A percentile compares a stretch with the other conserved stretches of the same genome.
These are phyloP conservation scores for Botryotinia narcissicola DNA, from an alignment of 2,329 filamentous ascomycete genomes.

Conservation along the genomic window DNA sequence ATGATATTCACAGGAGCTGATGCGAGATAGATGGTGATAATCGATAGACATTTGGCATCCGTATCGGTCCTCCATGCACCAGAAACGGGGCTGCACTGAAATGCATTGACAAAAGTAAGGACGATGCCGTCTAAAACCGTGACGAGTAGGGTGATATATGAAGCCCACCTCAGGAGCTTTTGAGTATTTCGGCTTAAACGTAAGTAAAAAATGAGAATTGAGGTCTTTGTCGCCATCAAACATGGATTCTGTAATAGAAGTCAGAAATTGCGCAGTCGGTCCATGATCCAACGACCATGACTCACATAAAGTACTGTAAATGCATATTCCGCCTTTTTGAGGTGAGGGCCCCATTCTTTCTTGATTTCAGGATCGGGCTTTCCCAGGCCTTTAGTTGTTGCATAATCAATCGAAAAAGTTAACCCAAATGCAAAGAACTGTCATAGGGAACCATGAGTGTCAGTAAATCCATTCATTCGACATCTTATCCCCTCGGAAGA, in stretches of 20 bases:
- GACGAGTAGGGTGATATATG: slow-evolving; percentile 72
- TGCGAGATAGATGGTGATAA: slow-evolving; percentile 64
- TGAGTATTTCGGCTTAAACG: slow-evolving; percentile 76
- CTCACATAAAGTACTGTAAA: slow-evolving; percentile 63
- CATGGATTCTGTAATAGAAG: slow-evolving; percentile 67
- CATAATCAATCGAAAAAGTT: slow-evolving; percentile 64
- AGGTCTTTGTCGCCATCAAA: slow-evolving; percentile 87
- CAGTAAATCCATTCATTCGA: slow-evolving; percentile 1
- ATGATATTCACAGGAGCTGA: slow-evolving; percentile 90
- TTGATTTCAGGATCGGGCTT: slow-evolving; percentile 61
- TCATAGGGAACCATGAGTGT: not conserved
- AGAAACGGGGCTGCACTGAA: slow-evolving; percentile 76
- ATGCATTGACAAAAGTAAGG: slow-evolving; percentile 81
- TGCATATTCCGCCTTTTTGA: slow-evolving; percentile 61
- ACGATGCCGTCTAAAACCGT: slow-evolving; percentile 78
- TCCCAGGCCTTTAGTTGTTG: slow-evolving; percentile 64
- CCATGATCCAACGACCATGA: slow-evolving; percentile 9
- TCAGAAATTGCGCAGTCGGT: not conserved
- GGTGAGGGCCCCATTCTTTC: slow-evolving; percentile 45
- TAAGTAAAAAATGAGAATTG: slow-evolving; percentile 89
- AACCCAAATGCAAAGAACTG: slow-evolving; percentile 61
- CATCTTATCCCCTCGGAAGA: not conserved
- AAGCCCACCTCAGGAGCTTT: slow-evolving; percentile 73
- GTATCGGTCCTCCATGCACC: slow-evolving; percentile 57
- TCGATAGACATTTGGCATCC: slow-evolving; percentile 45